Base-by-base conservation (phyloP, 2,329 filamentous ascomycete genomes). In the Colletotrichum theobromicola region DNA sequence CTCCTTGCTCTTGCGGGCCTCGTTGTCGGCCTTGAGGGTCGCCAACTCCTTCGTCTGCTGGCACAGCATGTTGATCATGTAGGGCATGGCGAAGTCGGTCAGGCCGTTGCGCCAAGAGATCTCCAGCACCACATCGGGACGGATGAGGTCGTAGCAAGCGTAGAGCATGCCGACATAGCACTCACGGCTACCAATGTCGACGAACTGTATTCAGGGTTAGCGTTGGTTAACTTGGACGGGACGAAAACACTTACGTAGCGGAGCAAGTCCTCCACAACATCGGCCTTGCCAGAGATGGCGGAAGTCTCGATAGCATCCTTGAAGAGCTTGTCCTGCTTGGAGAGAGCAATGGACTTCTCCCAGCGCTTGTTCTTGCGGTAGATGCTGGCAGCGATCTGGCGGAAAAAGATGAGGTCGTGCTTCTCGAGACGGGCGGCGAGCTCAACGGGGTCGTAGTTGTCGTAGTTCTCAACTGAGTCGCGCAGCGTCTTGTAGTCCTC, bases 151-250 rank as follows among this genome's bases (percentile, higher is more conserved):
- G 86, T 99, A 98, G 90, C 97, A 99, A 67, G 97, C 94, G 83
- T 99, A 99, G 63, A 99, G 91, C 96, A 99, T 99, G 82, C 96
- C 97, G n/a, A 98, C 97, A 83, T 98, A 99, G 90, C 97, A 99
- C 85, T 99, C 97, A 76, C 96, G 95, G 89, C 96, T 98, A 80
- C 97, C 97, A 86, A 99, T 98, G 82, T 99, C 97, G 81, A 99
- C 97, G 80, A 99, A 99, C 96, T 98, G 83, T 2, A 62, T 53
- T 70, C 15, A 24, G 46, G 30, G 76, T 87, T 82, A 89, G 84
- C 5, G 34, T 67, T 42, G 68, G 35, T 53, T 53, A 62, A 63
- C 64, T 15, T 58, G n/a, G 32, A 57, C 13, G 4, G 24, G 61
- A 67, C 50, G 61, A 65, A 5, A 67, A 32, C 26, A 95, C 96